Conservation (phyloP, 306 rosid species). For the barrel medic (Medicago truncatula) region MtrunA17r5.0-ANR NC_053042.1:13985001-13985500, state of each 20-base stretch:
- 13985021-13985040: conserved; percentile 91
- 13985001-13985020: conserved; percentile 82
- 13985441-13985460: conserved; percentile 86
- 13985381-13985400: conserved; percentile 49
- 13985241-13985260: conserved; percentile 13
- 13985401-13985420: conserved; percentile 81
- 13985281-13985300: conserved; percentile 42
- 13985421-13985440: conserved; percentile 79
- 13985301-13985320: conserved; percentile 28
- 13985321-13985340: conserved; percentile 66
- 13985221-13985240: conserved; percentile 71
- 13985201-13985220: conserved; percentile 63
- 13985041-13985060: conserved; percentile 86
- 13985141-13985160: conserved; percentile 83
- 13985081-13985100: conserved; percentile 63
- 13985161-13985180: conserved; percentile 82
- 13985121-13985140: conserved; percentile 86
- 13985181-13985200: conserved; percentile 63
- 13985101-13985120: conserved; percentile 79
- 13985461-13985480: conserved; percentile 87
- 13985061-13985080: conserved; percentile 69
- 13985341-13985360: conserved; percentile 33
- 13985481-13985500: conserved; percentile 60
- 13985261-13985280: conserved; percentile 12
- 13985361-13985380: conserved; percentile 36